Conservation (phyloP, 257 asterid genomes). For the Coffea eugenioides region DNA sequence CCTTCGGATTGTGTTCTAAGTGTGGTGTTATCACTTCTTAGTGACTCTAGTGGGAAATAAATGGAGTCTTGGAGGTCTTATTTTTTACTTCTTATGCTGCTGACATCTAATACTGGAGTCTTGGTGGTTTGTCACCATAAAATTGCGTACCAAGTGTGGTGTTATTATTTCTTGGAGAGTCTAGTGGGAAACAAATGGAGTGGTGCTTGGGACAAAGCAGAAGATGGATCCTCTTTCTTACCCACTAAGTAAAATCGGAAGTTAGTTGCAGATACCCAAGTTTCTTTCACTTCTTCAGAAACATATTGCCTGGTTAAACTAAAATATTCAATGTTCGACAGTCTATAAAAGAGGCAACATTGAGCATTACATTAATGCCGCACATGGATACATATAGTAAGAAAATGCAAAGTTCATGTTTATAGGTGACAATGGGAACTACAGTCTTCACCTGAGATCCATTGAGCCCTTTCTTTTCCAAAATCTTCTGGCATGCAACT, state of each 20-base stretch:
- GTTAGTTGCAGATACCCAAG: neutral
- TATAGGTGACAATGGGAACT: neutral
- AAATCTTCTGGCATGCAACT: constrained; percentile 68
- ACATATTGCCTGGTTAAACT: neutral
- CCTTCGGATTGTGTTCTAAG: neutral
- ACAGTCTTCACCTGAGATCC: constrained; percentile 78
- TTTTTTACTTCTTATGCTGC: neutral
- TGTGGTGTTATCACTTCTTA: neutral
- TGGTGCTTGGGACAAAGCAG: neutral
- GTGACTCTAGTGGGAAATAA: neutral
- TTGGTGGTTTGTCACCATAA: neutral
- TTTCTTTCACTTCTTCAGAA: neutral
- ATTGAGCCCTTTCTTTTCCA: constrained; percentile 81
- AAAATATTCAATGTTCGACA: neutral
- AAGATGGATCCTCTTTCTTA: neutral
- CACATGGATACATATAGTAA: neutral
- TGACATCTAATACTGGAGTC: neutral
- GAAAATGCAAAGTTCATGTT: neutral
- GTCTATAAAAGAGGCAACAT: no score
- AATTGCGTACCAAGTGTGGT: neutral
- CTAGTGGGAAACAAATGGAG: neutral
- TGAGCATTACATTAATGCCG: neutral
- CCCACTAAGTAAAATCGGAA: neutral
- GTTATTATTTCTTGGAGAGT: neutral
- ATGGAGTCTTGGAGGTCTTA: neutral